phyloP scores from a whole-genome alignment of 1,284 basidiomycete genomes.

The Heterobasidion parviporum region DNA sequence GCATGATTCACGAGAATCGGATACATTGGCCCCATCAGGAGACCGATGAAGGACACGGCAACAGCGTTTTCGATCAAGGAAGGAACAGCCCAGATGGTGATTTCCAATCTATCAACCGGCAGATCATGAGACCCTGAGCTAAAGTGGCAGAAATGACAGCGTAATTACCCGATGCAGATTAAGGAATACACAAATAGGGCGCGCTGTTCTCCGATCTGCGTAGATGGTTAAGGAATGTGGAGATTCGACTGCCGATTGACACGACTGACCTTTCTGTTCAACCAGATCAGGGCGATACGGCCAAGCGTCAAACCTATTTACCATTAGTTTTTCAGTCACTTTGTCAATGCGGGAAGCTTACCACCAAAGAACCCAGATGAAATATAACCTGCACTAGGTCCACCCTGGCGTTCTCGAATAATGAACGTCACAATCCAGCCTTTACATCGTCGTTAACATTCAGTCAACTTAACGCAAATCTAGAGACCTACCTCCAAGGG shows the following conservation, averaged over 20 bases:
- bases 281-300: slow-evolving; percentile 45
- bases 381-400: slow-evolving; percentile 25
- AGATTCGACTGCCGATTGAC: background rate
- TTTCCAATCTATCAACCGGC: slow-evolving; percentile 31
- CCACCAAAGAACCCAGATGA: slow-evolving; percentile 30
- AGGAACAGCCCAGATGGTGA: slow-evolving; percentile 57
- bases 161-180: slow-evolving; percentile 45
- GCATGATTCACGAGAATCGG: slow-evolving; percentile 59
- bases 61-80: slow-evolving; percentile 52
- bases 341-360: slow-evolving; percentile 6
- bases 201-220: slow-evolving; percentile 45
- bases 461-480: background rate
- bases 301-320: slow-evolving; percentile 46
- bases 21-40: slow-evolving; percentile 40
- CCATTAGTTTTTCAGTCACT: background rate
- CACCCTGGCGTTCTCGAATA: slow-evolving; percentile 22
- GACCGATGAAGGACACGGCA: slow-evolving; percentile 48
- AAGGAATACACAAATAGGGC: slow-evolving; percentile 44
- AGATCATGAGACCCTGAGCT: background rate
- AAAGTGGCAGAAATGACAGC: slow-evolving; percentile 12
- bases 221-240: background rate
- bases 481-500: slow-evolving; percentile 40
- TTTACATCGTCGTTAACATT: slow-evolving; percentile 12
- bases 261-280: slow-evolving; percentile 44
- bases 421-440: slow-evolving; percentile 61